These are phyloP conservation scores for Aureobasidium leucospermi DNA, from an alignment of 2,329 filamentous ascomycete species.

Conservation along the genomic window DNA sequence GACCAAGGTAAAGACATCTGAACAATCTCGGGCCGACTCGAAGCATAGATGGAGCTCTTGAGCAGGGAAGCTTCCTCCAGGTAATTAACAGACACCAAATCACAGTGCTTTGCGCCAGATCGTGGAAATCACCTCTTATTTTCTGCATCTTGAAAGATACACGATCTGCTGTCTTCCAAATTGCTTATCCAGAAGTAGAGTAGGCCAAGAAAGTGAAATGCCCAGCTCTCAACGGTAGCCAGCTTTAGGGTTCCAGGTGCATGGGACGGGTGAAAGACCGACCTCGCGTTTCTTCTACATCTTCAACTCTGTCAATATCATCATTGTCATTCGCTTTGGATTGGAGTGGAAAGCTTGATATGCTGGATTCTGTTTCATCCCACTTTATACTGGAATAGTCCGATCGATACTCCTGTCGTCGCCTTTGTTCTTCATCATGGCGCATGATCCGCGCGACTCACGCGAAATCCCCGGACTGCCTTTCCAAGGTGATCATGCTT, in stretches of 20 bases:
- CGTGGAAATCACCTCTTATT: not conserved
- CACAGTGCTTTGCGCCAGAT: not conserved
- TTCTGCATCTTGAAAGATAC: not conserved
- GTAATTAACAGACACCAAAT: not conserved
- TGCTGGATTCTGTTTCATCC: not conserved
- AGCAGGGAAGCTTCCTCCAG: not conserved
- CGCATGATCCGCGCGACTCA: conserved; percentile 9
- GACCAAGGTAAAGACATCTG: not conserved
- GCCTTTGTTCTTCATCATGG: not conserved
- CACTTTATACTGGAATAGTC: not conserved
- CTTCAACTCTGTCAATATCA: not conserved
- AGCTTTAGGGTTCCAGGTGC: not conserved
- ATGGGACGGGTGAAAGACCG: not conserved
- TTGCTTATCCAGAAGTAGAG: not conserved
- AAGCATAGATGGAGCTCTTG: not conserved
- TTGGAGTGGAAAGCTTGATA: not conserved
- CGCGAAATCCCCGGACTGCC: conserved; percentile 10
- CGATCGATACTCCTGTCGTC: not conserved
- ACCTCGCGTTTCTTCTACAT: not conserved
- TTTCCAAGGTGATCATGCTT: conserved; percentile 10
- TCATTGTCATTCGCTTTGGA: not conserved
- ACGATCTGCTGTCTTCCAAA: not conserved
- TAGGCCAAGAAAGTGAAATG: not conserved
- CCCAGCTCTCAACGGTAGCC: not conserved
- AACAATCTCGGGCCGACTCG: not conserved